phyloP scores from a whole-genome alignment of 306 rosid genomes.

The Castanea sativa region DNA sequence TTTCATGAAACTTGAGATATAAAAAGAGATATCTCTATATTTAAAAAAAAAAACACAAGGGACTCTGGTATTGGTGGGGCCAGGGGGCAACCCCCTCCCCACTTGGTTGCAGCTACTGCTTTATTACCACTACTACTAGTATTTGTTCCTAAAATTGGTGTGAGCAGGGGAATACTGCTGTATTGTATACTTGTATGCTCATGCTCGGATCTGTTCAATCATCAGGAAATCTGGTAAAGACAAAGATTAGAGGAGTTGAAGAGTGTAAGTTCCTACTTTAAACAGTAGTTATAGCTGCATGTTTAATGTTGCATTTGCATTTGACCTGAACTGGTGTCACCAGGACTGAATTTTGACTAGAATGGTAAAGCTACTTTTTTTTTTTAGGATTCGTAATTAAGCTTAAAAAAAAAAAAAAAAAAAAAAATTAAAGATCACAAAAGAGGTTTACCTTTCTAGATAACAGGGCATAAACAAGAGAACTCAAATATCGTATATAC shows the following conservation, averaged over 20 bases:
- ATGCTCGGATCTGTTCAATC: constrained; percentile 94
- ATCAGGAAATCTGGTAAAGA: constrained; percentile 87
- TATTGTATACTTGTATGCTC: constrained; percentile 81
- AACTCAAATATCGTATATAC: neutral
- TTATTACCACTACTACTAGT: neutral
- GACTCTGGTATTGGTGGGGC: too few species aligned
- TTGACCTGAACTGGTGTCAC: neutral
- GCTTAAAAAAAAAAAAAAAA: too few species aligned
- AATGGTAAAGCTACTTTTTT: neutral
- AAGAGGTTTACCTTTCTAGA: neutral
- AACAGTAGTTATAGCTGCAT: neutral
- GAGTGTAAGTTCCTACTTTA: constrained; percentile 50
- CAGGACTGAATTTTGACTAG: neutral
- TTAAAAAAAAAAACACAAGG: too few species aligned
- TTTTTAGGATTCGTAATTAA: neutral
- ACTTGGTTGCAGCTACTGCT: neutral
- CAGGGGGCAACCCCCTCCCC: too few species aligned
- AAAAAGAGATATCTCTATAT: too few species aligned
- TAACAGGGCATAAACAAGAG: neutral
- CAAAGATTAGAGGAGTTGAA: constrained; percentile 57
- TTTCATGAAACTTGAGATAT: too few species aligned
- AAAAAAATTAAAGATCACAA: neutral
- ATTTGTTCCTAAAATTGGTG: constrained; percentile 10
- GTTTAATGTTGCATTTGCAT: constrained; percentile 1
- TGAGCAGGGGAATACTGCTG: constrained; percentile 84